A percentile compares a stretch with the other conserved stretches of the same genome.
phyloP scores from a whole-genome alignment of 139 green algal genomes.

The Chlorella sp. region DNA sequence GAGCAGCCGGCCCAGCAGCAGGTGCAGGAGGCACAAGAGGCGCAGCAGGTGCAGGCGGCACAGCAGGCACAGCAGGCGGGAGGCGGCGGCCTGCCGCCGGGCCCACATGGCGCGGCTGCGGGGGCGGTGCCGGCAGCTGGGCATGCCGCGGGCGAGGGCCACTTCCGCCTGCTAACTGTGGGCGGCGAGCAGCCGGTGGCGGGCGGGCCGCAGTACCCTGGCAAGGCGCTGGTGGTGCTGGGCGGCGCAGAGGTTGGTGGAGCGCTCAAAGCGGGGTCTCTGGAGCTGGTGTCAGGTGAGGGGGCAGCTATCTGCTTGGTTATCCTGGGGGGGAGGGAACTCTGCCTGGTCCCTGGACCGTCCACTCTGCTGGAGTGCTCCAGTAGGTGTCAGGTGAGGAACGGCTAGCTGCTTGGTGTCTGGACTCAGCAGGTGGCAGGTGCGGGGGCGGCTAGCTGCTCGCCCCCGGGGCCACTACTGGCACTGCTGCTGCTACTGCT shows the following conservation, averaged over 20 bases:
- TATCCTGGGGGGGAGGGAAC: no score
- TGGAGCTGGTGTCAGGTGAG: neutral
- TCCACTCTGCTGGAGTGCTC: no score
- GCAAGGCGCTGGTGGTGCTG: neutral
- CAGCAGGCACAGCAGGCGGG: neutral
- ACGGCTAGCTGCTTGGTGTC: neutral
- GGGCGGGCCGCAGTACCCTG: neutral
- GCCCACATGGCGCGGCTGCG: neutral
- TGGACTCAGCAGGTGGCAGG: no score
- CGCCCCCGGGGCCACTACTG: no score
- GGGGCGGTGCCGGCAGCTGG: neutral
- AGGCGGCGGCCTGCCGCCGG: neutral
- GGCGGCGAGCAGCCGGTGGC: neutral
- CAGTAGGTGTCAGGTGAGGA: neutral
- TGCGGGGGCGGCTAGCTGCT: no score
- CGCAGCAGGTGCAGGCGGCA: no score
- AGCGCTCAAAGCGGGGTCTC: neutral
- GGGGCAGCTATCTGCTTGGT: neutral
- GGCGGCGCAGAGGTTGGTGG: neutral
- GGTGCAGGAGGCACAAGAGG: neutral
- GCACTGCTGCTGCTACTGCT: no score
- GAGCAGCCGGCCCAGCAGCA: neutral
- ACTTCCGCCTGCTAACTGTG: neutral
- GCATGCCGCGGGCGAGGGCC: neutral
- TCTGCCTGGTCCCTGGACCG: no score